Conservation (phyloP, 805 yeast species). For the Ogataea henricii region DNA sequence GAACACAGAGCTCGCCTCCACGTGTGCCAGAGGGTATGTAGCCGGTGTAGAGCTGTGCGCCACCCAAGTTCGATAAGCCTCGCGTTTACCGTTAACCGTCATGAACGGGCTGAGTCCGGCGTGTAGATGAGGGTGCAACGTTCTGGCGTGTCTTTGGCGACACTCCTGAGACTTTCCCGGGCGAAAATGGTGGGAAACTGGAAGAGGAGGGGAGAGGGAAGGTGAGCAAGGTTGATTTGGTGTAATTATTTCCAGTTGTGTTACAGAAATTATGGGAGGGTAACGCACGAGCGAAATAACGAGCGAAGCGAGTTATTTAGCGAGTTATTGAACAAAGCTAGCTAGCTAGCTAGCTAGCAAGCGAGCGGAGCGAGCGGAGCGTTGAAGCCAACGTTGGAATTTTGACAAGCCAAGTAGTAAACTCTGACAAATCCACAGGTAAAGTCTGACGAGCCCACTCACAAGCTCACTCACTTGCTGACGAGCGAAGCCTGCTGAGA, state of each 20-base stretch:
- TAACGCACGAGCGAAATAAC: neutral
- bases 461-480: too few relatives aligned
- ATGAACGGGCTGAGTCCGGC: neutral
- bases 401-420: too few relatives aligned
- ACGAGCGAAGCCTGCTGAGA: too few relatives aligned
- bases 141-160: neutral
- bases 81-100: neutral
- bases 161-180: neutral
- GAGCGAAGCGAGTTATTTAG: too few relatives aligned
- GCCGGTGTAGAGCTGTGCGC: neutral
- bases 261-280: constrained; percentile 1
- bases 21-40: constrained; percentile 12
- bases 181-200: neutral
- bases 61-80: neutral
- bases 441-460: too few relatives aligned
- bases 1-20: constrained; percentile 18
- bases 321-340: too few relatives aligned
- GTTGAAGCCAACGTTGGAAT: too few relatives aligned
- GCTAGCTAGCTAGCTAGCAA: too few relatives aligned
- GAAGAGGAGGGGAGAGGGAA: too few relatives aligned
- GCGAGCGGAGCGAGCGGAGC: too few relatives aligned
- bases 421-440: too few relatives aligned
- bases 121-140: neutral
- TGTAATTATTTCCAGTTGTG: constrained; percentile 1
- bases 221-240: too few relatives aligned